Base-by-base conservation (phyloP, 108 stramenopile genomes). In the Fistulifera pelliculosa region DNA sequence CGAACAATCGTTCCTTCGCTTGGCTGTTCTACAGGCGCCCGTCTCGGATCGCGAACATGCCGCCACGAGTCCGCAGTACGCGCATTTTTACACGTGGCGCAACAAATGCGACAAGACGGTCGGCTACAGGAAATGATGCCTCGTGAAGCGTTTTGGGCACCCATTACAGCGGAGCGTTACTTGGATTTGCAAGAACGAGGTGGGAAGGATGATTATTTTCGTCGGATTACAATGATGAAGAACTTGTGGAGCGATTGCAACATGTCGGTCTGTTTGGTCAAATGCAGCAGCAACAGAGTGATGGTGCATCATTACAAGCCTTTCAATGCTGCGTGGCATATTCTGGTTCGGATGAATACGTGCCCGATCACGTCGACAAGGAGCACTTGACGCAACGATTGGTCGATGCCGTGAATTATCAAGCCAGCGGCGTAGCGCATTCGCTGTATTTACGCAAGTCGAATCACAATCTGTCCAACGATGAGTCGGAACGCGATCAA, bases 201-300 rank as follows among this genome's bases (percentile, higher is more conserved):
- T 18, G 96, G 96, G 15, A 60, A 66, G 11, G 96, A 96, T 62
- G 96, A 96, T 62, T 93, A 79, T 77, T 96, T 96, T 91, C 89
- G 17, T 90, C 87, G 39, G 94, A 96, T 60, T 75, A 82, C 41
- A 78, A 77, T 15, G 78, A 87, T 54, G 86, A 73, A 11, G 83
- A 96, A 57, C 63, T 93, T 26, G 41, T 19, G 1, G 65, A 62
- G 48, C 71, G 84, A 47, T 56, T 92, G 40, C 59, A 66, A 19
- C 86, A 92, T 62, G 71, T 92, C 7, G 69, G 76, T 15, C 21
- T 49, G 1, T 19, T 39, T 27, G 28, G 31, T 13, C 2, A 57
- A 18, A 39, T 4, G 4, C 25, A 26, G n/a, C n/a, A n/a, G n/a
- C n/a, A n/a, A n/a, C n/a, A n/a, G n/a, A n/a, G n/a, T n/a, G n/a